phyloP scores from a whole-genome alignment of 176 grass and related monocot genomes.

The Saccharum spontaneum region DNA sequence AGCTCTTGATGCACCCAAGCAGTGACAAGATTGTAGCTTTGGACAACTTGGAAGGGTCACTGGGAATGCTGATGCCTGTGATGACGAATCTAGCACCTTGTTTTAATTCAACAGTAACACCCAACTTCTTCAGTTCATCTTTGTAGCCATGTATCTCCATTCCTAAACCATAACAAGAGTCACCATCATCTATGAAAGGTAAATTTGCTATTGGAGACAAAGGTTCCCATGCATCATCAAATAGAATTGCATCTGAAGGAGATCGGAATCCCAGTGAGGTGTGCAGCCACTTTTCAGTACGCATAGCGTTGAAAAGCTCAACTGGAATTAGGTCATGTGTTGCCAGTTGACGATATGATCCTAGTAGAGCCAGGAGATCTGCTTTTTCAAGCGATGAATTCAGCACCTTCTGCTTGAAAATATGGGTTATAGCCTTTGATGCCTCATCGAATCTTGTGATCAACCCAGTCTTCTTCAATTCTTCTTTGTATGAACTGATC shows the following conservation, averaged over 20 bases:
- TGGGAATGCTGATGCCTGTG: constrained; percentile 50
- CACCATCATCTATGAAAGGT: constrained; percentile 55
- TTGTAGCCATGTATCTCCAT: constrained; percentile 59
- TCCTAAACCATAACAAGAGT: constrained; percentile 30
- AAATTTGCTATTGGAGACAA: constrained; percentile 52
- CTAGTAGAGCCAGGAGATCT: constrained; percentile 47
- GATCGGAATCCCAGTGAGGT: constrained; percentile 54
- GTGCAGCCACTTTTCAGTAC: constrained; percentile 47
- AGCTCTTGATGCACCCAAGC: constrained; percentile 41
- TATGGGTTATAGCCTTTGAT: constrained; percentile 31
- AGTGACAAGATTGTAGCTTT: constrained; percentile 35
- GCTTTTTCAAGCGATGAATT: constrained; percentile 28
- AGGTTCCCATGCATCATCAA: constrained; percentile 35
- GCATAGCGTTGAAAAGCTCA: constrained; percentile 39
- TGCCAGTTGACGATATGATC: constrained; percentile 39
- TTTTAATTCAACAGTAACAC: constrained; percentile 44
- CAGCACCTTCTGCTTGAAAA: constrained; percentile 33
- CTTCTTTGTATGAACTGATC: constrained; percentile 45
- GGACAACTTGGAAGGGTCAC: constrained; percentile 30
- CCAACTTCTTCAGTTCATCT: constrained; percentile 50
- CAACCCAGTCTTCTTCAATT: constrained; percentile 48
- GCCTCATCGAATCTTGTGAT: constrained; percentile 38
- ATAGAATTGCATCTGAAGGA: constrained; percentile 44
- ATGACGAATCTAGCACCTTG: constrained; percentile 45
- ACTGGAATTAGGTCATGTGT: not conserved